phyloP scores from a whole-genome alignment of 1,284 basidiomycete genomes.

The Sanghuangporus weigelae region DNA sequence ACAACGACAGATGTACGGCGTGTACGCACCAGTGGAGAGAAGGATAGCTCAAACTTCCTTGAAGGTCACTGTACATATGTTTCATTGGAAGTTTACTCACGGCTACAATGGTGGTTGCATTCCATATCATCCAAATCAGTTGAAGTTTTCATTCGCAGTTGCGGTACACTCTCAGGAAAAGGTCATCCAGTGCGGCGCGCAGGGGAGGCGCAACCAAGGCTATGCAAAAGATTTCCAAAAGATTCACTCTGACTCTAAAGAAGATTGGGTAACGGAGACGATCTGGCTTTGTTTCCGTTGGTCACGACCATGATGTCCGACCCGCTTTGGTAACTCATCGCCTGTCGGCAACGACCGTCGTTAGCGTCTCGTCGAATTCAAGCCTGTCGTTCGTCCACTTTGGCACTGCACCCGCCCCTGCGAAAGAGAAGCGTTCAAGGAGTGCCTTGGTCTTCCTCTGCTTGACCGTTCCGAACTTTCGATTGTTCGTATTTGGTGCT shows the following conservation, averaged over 20 bases:
- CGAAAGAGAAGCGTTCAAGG: background rate
- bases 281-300: too few relatives aligned
- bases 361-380: background rate
- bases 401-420: background rate
- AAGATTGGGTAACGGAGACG: too few relatives aligned
- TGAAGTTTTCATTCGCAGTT: too few relatives aligned
- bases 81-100: background rate
- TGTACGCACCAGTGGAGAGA: conserved; percentile 19
- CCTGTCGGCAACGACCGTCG: background rate
- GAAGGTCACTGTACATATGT: background rate
- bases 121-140: too few relatives aligned
- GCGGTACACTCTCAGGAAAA: too few relatives aligned
- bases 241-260: too few relatives aligned
- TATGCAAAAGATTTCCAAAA: too few relatives aligned
- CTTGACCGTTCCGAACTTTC: background rate
- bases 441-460: background rate
- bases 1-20: conserved; percentile 10
- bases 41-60: conserved; percentile 6
- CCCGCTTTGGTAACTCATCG: background rate
- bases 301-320: background rate
- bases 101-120: background rate
- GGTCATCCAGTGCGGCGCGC: too few relatives aligned
- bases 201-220: too few relatives aligned
- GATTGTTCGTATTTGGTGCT: background rate
- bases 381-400: background rate